Evolutionary conservation across 2,329 filamentous ascomycete species (phyloP), one percentile per base, ranked within the genome.

Genomic region (Xylariales sp.): DNA sequence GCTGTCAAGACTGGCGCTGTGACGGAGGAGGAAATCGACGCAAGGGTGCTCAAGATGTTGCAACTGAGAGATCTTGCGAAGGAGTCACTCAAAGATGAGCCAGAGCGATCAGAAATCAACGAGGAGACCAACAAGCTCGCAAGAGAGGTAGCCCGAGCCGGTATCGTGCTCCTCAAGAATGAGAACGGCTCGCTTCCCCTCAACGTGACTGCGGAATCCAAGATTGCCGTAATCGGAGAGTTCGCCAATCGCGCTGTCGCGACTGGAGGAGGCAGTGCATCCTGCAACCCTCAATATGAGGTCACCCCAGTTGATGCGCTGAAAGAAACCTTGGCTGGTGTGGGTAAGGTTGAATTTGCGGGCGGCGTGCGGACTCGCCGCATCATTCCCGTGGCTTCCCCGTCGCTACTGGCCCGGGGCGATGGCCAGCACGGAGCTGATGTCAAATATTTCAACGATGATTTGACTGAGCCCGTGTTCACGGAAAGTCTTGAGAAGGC

Each of bases 141-240:
- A 1, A 51, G 78, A 11, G 64, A 75, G 33, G 71, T 73, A 2
- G 76, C 76, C 0, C 65, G 76, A 13, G 67, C 75, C 7, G 75
- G 78, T 5, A 86, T 83, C 33, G 84, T 90, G 17, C 69, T 94
- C 1, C 67, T 94, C 38, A 94, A 94, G 67, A 93, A 94, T 57
- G 64, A 63, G 4, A 69, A 72, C 31, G 68, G 69, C 6, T 65
- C 72, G 0, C 64, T 91, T 4, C 87, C 87, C 0, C 68, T 91
- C 24, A 59, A 53, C 36, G 67, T 68, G 40, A n/a, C n/a, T n/a
- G n/a, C n/a, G n/a, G n/a, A n/a, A n/a, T 78, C 66, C 5, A 61
- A 45, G 66, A 78, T 41, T 29, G 34, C 34, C 10, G 2, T 37
- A 13, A 37, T 37, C 16, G 34, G 34, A 3, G 34, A 37, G 17